Evolutionary conservation across 2,329 filamentous ascomycete genomes (phyloP), one percentile per base, ranked within the genome.

Genomic region (Nemania sp.): DNA sequence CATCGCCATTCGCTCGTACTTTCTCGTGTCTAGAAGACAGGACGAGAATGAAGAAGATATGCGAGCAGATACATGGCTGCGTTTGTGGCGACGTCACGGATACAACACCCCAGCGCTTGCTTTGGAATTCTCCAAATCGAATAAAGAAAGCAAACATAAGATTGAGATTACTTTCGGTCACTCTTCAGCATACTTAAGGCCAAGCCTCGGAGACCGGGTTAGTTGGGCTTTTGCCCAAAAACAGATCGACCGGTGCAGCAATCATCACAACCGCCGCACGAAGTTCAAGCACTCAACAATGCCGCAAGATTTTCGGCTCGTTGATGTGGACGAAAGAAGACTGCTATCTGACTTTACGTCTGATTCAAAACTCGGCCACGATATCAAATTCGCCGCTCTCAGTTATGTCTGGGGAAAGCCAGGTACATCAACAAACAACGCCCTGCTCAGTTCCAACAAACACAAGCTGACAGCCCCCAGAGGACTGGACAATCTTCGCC

Each of bases 351-450:
- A 44, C 28, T 44, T 44, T 15, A 26, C 9, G 23, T 22, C 42
- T 23, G 42, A 19, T 11, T 33, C 17, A 15, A 14, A 23, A 12
- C 42, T 44, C 26, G 42, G 42, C 17, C 11, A 14, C 12, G 26
- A 44, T 33, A 33, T 44, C 26, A 44, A 44, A 23, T 44, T 44
- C 17, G 42, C 17, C 17, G 17, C 42, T 30, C 42, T 44, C 28
- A 44, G 42, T n/a, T 44, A 44, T 28, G 42, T 44, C 2, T 44
- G 42, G 42, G 42, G 42, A 44, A 44, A 44, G 17, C 28, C 9
- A 33, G 2, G 15, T 34, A 44, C 4, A 34, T 44, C 42, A 23
- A 33, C 26, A 44, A 44, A 3, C 11, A 8, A 44, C 28, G 42
- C 42, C 5, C 15, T 44, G 19, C 19, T 44, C 17, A 6, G 17